Evolutionary conservation across 2,329 filamentous ascomycete species (phyloP).

Genomic region (Ceratocystis colombiana): DNA sequence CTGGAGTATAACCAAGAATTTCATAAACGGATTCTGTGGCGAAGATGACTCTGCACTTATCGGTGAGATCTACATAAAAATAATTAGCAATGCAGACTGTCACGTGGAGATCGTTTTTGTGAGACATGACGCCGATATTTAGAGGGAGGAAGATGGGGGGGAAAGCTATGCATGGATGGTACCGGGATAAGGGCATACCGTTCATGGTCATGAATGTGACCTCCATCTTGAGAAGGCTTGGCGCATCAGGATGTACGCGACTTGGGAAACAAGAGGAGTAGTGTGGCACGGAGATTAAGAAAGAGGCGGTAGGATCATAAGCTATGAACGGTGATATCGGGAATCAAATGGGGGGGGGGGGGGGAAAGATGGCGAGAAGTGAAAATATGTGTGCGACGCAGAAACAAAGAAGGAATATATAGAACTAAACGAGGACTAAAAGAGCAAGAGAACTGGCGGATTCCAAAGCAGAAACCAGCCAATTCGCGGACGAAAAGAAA

Average conservation of each 20-base stretch:
- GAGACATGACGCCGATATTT: background rate
- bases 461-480: background rate
- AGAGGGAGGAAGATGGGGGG: background rate
- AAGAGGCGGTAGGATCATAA: slow-evolving; percentile 9
- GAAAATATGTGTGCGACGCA: background rate
- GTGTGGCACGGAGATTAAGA: slow-evolving; percentile 14
- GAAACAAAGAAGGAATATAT: background rate
- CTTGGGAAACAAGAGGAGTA: background rate
- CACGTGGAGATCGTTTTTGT: background rate
- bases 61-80: slow-evolving; percentile 50
- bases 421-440: background rate
- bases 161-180: background rate
- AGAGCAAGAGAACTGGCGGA: background rate
- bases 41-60: slow-evolving; percentile 70
- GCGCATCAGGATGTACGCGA: slow-evolving; percentile 9
- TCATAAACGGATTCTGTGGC: slow-evolving; percentile 74
- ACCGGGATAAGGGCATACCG: slow-evolving; percentile 39
- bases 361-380: background rate
- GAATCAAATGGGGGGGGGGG: background rate
- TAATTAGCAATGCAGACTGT: background rate
- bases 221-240: slow-evolving; percentile 47
- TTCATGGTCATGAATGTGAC: slow-evolving; percentile 88
- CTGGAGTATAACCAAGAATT: slow-evolving; percentile 68
- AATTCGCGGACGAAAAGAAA: background rate
- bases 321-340: slow-evolving; percentile 8